Base-by-base conservation (phyloP, 495 filamentous ascomycete species). In the Emericellopsis terricola region DNA sequence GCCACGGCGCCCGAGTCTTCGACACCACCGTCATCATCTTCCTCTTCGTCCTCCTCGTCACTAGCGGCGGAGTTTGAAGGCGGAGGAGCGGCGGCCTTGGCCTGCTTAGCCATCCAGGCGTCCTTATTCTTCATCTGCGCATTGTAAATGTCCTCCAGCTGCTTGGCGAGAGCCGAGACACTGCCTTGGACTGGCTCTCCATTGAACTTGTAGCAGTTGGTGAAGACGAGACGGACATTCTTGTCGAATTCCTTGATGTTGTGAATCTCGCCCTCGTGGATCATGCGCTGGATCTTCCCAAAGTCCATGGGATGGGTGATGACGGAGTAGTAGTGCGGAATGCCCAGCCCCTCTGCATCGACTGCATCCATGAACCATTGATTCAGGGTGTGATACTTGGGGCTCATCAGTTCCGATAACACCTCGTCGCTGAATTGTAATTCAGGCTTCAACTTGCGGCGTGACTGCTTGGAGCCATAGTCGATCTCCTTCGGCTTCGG, bases 231-330 rank as follows among this genome's bases (percentile, higher is more conserved):
- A 15, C 68, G 68, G 29, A 92, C 68, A 49, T 97, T 87, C 26
- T 56, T 56, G 41, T 92, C 78, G 41, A 97, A 82, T 23, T 96
- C 89, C 51, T 81, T 81, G 4, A 76, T 68, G 33, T 65, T 82
- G 42, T 75, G 68, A 47, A 94, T 96, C 33, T 81, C 70, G n/a
- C 84, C 84, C 5, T 68, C 62, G 36, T 73, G 70, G 15, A 93
- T 63, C 53, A 92, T 94, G 32, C 60, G 56, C 34, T 63, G 55
- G 43, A 91, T 73, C 8, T 83, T 94, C 2, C 64, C 57, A 16
- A 97, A 58, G 45, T 97, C 89, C 89, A 96, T 97, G 2, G 89
- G 89, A 46, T 84, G 80, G 60, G 91, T 94, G 55, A 97, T 80
- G 42, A 96, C 57, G 43, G 76, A 84, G 51, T 85, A 83, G 48